phyloP scores from a whole-genome alignment of 108 stramenopile genomes.

The Pseudonitzschia delicatissima region DNA sequence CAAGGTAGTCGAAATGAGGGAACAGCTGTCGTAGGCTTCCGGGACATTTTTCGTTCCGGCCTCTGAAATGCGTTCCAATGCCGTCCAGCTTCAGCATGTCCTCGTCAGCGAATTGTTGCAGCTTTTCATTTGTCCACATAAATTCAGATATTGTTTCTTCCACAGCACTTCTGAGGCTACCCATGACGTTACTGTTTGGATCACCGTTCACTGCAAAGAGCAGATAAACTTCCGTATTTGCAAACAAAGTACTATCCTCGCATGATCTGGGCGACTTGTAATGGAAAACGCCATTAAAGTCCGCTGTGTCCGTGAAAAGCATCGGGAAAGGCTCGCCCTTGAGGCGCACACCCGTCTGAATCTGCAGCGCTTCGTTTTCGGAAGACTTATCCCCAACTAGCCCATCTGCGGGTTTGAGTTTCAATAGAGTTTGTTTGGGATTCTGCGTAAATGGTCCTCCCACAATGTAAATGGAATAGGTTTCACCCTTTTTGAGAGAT shows the following conservation, averaged over 20 bases:
- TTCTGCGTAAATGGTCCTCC: too few species aligned
- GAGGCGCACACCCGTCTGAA: not conserved
- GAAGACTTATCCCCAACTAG: not conserved
- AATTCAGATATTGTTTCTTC: constrained; percentile 6
- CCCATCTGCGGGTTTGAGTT: not conserved
- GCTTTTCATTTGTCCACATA: constrained; percentile 1
- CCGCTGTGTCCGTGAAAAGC: not conserved
- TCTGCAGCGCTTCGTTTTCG: not conserved
- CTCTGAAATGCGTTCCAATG: constrained; percentile 10
- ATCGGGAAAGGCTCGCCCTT: not conserved
- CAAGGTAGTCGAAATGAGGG: constrained; percentile 3
- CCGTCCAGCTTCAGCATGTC: constrained; percentile 3
- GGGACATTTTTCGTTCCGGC: constrained; percentile 14
- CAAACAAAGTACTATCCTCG: not conserved
- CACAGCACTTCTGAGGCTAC: constrained; percentile 2
- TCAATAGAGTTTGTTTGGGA: too few species aligned
- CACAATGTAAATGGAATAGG: constrained; percentile 18
- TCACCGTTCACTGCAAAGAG: constrained; percentile 17
- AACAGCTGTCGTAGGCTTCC: constrained; percentile 10
- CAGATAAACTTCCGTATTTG: not conserved
- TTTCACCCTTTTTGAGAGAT: not conserved
- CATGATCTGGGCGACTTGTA: constrained; percentile 7
- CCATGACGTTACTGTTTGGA: not conserved
- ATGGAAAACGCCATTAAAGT: constrained; percentile 11
- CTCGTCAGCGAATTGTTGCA: not conserved